These are phyloP conservation scores for Cucurbita ficifolia DNA, from an alignment of 306 rosid species.

Conservation along the genomic window DNA sequence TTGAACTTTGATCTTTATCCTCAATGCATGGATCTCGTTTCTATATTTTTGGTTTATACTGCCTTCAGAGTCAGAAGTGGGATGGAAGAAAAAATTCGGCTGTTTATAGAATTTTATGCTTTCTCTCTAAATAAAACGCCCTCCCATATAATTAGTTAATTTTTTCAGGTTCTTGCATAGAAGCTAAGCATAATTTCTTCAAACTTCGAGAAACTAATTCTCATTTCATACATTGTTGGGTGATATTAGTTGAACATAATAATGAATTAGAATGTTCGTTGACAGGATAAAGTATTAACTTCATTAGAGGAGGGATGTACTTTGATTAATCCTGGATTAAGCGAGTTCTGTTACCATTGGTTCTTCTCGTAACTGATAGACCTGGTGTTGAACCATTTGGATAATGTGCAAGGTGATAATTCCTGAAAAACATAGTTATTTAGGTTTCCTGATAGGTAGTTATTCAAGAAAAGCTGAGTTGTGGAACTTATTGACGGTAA, in stretches of 20 bases:
- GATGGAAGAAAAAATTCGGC: background rate
- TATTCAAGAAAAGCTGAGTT: background rate
- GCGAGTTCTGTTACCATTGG: background rate
- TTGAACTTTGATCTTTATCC: background rate
- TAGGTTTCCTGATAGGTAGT: background rate
- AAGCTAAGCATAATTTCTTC: background rate
- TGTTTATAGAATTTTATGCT: background rate
- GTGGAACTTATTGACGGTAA: background rate
- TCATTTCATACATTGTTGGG: background rate
- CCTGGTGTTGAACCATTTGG: background rate
- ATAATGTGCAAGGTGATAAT: background rate
- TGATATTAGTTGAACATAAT: background rate
- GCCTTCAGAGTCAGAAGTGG: background rate
- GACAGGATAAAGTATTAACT: background rate
- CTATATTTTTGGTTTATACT: background rate
- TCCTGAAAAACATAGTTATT: background rate
- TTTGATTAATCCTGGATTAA: background rate
- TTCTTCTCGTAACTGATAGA: background rate
- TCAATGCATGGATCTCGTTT: background rate
- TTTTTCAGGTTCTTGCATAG: background rate
- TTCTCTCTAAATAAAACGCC: background rate
- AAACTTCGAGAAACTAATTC: background rate
- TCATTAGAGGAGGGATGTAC: background rate
- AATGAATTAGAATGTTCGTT: background rate
- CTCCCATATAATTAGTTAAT: background rate